Conservation (phyloP, 192 early-diverging fungal genomes). For the Rhizophagus clarus region DNA sequence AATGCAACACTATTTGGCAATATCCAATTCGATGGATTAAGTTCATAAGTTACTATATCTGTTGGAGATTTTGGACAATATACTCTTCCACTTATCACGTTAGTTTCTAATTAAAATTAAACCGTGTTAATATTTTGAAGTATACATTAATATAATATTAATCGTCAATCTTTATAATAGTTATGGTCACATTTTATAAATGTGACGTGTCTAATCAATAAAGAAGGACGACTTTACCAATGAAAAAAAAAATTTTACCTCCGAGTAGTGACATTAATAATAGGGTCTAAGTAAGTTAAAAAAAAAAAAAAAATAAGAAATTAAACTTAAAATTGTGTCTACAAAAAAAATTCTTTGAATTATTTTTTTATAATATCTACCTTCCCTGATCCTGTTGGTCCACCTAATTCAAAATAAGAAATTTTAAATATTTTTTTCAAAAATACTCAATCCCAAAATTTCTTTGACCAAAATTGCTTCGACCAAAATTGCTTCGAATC, state of each 20-base stretch:
- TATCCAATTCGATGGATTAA: slow-evolving; percentile 43
- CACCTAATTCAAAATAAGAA: slow-evolving; percentile 35
- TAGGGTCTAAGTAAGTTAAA: slow-evolving; percentile 48
- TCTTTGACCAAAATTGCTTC: no score
- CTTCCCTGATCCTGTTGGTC: slow-evolving; percentile 90
- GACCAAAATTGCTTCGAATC: no score
- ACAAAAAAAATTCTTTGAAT: background rate
- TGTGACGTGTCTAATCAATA: no score
- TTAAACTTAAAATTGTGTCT: background rate
- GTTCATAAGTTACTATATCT: no score
- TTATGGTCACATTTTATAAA: no score
- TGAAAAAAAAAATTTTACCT: slow-evolving; percentile 35
- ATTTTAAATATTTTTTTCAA: background rate
- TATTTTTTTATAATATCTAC: background rate
- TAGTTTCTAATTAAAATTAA: slow-evolving; percentile 51
- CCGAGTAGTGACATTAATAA: slow-evolving; percentile 81
- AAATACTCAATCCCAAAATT: background rate
- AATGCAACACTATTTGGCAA: slow-evolving; percentile 69
- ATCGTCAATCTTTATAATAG: no score
- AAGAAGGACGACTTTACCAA: background rate
- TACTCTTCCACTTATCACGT: slow-evolving; percentile 44
- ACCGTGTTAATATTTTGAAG: no score
- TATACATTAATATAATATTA: background rate
- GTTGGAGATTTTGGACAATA: slow-evolving; percentile 41
- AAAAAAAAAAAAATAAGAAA: background rate